These are phyloP conservation scores for Salinomyces thailandicus DNA, from an alignment of 2,329 filamentous ascomycete genomes.

Conservation along the genomic window DNA sequence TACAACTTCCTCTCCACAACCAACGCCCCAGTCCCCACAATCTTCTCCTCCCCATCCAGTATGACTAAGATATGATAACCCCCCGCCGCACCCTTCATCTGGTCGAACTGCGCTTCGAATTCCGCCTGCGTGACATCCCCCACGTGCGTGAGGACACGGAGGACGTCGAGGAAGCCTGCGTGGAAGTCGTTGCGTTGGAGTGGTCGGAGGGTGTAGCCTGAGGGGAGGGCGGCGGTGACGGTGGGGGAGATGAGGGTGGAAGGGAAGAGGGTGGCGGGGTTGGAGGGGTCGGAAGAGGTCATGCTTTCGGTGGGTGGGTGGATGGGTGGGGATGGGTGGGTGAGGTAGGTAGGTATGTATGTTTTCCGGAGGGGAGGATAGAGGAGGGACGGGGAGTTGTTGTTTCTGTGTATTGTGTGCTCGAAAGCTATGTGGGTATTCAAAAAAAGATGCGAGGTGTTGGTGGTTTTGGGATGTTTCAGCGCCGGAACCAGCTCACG, in stretches of 20 bases:
- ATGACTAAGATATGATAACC: conserved; percentile 83
- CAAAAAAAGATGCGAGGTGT: no score
- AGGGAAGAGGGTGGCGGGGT: conserved; percentile 56
- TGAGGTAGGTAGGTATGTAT: no score
- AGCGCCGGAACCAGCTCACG: no score
- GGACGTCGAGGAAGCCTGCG: conserved; percentile 77
- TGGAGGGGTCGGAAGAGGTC: no score
- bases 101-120: conserved; percentile 72
- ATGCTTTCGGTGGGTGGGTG: no score
- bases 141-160: conserved; percentile 84
- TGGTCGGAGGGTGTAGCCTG: conserved; percentile 73
- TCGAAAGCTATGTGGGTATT: no score
- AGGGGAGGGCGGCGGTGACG: conserved; percentile 62
- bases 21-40: conserved; percentile 86
- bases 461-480: no score
- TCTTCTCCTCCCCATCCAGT: conserved; percentile 56
- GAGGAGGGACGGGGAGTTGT: no score
- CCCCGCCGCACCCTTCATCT: conserved; percentile 56
- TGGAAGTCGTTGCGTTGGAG: conserved; percentile 68
- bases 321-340: no score
- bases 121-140: conserved; percentile 68
- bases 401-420: no score
- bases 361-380: no score
- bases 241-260: conserved; percentile 64
- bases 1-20: conserved; percentile 92